Percentiles rank a stretch among this genome's conserved stretches.
phyloP scores from a whole-genome alignment of 208 protist species.

The Crithidia thermophila region DNA sequence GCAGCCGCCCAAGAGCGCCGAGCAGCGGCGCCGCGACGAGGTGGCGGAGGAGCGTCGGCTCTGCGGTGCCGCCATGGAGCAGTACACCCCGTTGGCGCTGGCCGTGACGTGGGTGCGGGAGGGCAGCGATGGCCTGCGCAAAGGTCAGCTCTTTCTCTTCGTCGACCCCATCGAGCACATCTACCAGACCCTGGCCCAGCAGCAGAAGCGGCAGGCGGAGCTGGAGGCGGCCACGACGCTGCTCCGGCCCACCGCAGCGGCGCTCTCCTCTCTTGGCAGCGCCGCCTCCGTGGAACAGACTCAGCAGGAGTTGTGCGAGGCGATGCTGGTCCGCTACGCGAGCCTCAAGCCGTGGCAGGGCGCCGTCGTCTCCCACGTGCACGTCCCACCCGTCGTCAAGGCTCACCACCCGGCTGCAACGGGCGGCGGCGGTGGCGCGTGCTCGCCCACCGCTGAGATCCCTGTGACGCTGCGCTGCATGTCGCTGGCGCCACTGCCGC shows the following conservation, averaged over 20 bases:
- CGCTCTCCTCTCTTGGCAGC: background rate
- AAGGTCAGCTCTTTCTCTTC: conserved; percentile 74
- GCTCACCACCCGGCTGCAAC: conserved; percentile 14
- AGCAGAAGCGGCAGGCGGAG: conserved; percentile 27
- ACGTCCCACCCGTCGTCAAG: conserved; percentile 33
- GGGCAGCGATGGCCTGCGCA: conserved; percentile 24
- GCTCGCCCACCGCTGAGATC: conserved; percentile 26
- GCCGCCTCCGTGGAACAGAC: conserved; percentile 35
- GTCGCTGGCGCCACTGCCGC: conserved; percentile 57
- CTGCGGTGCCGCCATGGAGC: conserved; percentile 51
- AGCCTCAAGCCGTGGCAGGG: conserved; percentile 58
- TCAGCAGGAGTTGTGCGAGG: conserved; percentile 57
- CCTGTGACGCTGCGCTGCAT: conserved; percentile 67
- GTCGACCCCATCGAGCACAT: conserved; percentile 69
- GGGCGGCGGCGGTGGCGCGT: background rate
- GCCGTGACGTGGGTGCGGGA: conserved; percentile 65
- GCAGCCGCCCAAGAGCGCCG: conserved; percentile 15
- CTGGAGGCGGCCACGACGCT: conserved; percentile 19
- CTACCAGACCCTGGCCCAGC: conserved; percentile 29
- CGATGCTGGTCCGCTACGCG: conserved; percentile 38
- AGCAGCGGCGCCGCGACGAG: conserved; percentile 35
- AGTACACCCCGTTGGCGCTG: conserved; percentile 71
- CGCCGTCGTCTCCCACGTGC: conserved; percentile 39
- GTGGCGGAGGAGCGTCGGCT: conserved; percentile 26
- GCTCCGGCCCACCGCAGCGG: background rate